Percentiles rank a stretch among this genome's conserved stretches.
phyloP scores from a whole-genome alignment of 2,329 filamentous ascomycete species.

The Hymenoscyphus occultus region DNA sequence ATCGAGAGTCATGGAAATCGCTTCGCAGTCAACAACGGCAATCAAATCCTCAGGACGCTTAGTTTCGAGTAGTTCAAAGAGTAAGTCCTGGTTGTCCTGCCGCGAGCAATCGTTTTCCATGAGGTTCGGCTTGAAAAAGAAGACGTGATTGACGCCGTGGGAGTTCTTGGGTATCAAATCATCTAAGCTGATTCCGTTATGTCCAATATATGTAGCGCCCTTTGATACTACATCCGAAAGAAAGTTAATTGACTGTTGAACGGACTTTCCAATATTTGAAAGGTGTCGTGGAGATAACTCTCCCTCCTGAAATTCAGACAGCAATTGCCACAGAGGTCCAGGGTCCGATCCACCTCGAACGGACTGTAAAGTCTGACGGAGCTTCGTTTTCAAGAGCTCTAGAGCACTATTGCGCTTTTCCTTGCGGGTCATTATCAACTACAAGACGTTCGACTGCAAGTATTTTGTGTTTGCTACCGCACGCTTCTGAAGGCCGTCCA shows the following conservation, averaged over 20 bases:
- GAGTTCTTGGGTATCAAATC: slow-evolving; percentile 3
- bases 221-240: slow-evolving; percentile 22
- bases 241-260: slow-evolving; percentile 27
- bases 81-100: slow-evolving; percentile 23
- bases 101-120: slow-evolving; percentile 22
- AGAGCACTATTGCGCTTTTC: background rate
- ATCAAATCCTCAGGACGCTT: slow-evolving; percentile 15
- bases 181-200: slow-evolving; percentile 18
- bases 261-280: slow-evolving; percentile 13
- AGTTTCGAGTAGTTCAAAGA: slow-evolving; percentile 27
- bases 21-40: slow-evolving; percentile 29
- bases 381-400: background rate
- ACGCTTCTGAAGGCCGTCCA: background rate
- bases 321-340: slow-evolving; percentile 18
- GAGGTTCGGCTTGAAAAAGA: slow-evolving; percentile 26
- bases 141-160: slow-evolving; percentile 25
- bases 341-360: slow-evolving; percentile 20
- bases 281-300: slow-evolving; percentile 19
- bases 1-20: slow-evolving; percentile 17
- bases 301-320: slow-evolving; percentile 14
- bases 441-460: background rate
- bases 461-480: background rate
- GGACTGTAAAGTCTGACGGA: slow-evolving; percentile 11
- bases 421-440: background rate
- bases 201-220: slow-evolving; percentile 31